Conservation (phyloP, 257 asterid genomes). For the Lavandula angustifolia region DNA sequence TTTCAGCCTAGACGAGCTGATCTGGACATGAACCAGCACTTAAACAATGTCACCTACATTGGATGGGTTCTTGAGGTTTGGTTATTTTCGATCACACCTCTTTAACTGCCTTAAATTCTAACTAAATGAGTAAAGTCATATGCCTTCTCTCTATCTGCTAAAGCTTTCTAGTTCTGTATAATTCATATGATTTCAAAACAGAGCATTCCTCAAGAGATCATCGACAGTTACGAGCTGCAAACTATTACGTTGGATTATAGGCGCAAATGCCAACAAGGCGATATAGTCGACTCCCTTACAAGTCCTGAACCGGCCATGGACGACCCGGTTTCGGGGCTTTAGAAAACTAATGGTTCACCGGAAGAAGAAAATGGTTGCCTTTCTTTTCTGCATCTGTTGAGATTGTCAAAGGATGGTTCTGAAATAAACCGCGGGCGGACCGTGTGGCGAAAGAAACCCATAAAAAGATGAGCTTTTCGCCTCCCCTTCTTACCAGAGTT, state of each 20-base stretch:
- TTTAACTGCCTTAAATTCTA: slow-evolving; percentile 10
- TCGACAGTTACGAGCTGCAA: slow-evolving; percentile 75
- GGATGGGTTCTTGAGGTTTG: slow-evolving; percentile 98
- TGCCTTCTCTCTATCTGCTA: no score
- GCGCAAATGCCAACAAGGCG: slow-evolving; percentile 91
- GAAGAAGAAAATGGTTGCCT: slow-evolving; percentile 38
- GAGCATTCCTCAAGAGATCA: slow-evolving; percentile 91
- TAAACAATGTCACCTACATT: slow-evolving; percentile 88
- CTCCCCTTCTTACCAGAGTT: slow-evolving; percentile 23
- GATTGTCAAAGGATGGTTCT: slow-evolving; percentile 63
- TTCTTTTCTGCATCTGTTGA: slow-evolving; percentile 62
- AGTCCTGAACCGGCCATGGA: slow-evolving; percentile 50
- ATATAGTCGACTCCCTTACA: slow-evolving; percentile 89
- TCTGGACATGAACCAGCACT: slow-evolving; percentile 93
- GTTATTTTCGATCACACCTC: slow-evolving; percentile 18
- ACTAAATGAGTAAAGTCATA: neutral
- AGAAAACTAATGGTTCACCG: neutral
- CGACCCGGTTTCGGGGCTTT: slow-evolving; percentile 35
- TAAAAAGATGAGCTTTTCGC: slow-evolving; percentile 44
- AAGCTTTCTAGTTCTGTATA: no score
- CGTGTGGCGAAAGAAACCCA: slow-evolving; percentile 81
- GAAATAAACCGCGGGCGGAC: slow-evolving; percentile 93
- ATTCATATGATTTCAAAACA: slow-evolving; percentile 40
- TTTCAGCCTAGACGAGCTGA: slow-evolving; percentile 92
- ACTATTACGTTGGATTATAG: slow-evolving; percentile 85